A percentile compares a stretch with the other conserved stretches of the same genome.
Evolutionary conservation across 805 yeast species (phyloP).

Genomic region (Metschnikowia similis): DNA sequence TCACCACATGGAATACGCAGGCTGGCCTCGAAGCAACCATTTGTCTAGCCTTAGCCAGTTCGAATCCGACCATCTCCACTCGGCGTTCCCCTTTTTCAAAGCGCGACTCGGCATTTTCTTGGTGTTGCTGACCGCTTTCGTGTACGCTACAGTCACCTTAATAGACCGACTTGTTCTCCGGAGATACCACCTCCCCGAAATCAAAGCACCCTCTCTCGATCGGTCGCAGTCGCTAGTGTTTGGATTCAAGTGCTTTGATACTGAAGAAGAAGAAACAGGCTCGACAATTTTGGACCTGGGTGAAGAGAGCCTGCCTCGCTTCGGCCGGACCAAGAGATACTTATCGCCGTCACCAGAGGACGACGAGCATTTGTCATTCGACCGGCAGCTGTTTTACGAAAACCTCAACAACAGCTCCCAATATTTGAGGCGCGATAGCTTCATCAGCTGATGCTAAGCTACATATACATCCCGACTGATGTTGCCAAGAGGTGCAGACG

Average conservation of each 20-base stretch:
- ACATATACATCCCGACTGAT: conserved; percentile 35
- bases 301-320: not conserved
- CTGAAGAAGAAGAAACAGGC: not conserved
- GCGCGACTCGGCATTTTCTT: not conserved
- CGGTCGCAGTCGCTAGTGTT: not conserved
- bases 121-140: not conserved
- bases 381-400: conserved; percentile 21
- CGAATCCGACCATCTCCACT: not conserved
- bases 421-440: conserved; percentile 39
- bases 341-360: conserved; percentile 10
- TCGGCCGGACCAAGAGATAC: not conserved
- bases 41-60: not conserved
- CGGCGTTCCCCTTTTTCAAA: not conserved
- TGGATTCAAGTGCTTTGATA: not conserved
- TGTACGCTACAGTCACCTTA: not conserved
- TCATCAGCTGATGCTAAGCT: conserved; percentile 23
- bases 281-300: conserved; percentile 1
- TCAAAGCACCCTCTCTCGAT: not conserved
- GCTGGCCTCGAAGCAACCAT: not conserved
- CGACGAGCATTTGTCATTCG: conserved; percentile 10
- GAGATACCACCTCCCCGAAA: conserved; percentile 1
- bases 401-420: conserved; percentile 40
- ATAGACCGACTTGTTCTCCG: not conserved
- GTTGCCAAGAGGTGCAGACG: conserved; percentile 14
- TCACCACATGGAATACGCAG: not conserved